These are phyloP conservation scores for Leonotis leonurus DNA, from an alignment of 257 asterid species.

Conservation along the genomic window DNA sequence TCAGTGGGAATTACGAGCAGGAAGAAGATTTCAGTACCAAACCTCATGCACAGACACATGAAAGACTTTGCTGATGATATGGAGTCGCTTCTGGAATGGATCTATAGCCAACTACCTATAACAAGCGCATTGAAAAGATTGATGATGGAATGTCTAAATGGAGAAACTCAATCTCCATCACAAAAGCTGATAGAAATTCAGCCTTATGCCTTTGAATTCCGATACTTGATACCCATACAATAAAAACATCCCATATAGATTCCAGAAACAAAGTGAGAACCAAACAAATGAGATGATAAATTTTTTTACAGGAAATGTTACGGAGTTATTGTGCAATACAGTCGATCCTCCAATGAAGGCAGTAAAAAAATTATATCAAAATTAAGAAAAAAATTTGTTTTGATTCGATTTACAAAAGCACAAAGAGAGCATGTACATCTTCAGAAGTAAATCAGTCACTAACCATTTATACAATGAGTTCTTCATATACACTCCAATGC, in stretches of 20 bases:
- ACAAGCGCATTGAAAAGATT: slow-evolving; percentile 58
- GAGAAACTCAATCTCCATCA: slow-evolving; percentile 44
- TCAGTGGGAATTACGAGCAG: slow-evolving; percentile 70
- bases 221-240: slow-evolving; percentile 56
- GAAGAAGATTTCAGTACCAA: slow-evolving; percentile 71
- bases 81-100: slow-evolving; percentile 88
- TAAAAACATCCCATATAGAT: slow-evolving; percentile 14
- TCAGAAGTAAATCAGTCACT: not conserved
- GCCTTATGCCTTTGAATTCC: slow-evolving; percentile 65
- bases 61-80: slow-evolving; percentile 85
- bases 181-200: slow-evolving; percentile 61
- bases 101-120: slow-evolving; percentile 77
- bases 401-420: not conserved
- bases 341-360: not conserved
- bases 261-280: slow-evolving; percentile 7
- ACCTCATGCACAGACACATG: slow-evolving; percentile 78
- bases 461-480: not conserved
- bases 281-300: slow-evolving; percentile 10
- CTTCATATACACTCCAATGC: not conserved
- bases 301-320: not conserved
- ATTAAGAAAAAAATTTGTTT: not conserved
- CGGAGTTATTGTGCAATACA: not conserved
- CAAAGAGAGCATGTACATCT: not conserved
- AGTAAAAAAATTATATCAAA: not conserved
- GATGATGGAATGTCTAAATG: slow-evolving; percentile 69